phyloP scores from a whole-genome alignment of 257 asterid genomes.

The Nicotiana noctiflora region DNA sequence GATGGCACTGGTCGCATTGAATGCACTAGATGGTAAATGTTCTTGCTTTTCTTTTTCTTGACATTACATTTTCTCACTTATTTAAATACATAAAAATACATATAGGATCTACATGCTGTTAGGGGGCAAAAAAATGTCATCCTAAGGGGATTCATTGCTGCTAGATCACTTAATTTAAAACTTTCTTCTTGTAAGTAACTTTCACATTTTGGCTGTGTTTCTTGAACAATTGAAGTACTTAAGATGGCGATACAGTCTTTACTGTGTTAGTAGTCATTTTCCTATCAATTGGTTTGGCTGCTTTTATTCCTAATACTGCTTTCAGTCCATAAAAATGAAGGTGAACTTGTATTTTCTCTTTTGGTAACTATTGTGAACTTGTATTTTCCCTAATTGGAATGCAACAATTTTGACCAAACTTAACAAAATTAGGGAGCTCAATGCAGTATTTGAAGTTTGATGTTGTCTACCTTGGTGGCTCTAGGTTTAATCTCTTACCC shows the following conservation, averaged over 20 bases:
- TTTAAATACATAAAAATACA: not conserved
- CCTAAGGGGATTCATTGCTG: not conserved
- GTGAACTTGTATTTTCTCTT: not conserved
- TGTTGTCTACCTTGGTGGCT: not conserved
- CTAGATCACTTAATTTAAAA: not conserved
- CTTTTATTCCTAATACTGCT: not conserved
- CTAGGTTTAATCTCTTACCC: not conserved
- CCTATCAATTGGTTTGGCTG: not conserved
- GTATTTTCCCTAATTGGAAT: not conserved
- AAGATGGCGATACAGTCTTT: not conserved
- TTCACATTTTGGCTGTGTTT: not conserved
- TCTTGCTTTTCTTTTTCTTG: not conserved
- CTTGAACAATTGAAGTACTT: not conserved
- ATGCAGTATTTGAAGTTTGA: conserved; percentile 1
- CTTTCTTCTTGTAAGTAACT: not conserved
- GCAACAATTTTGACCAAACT: not conserved
- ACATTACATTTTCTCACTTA: not conserved
- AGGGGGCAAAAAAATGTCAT: not conserved
- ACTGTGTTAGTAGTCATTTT: not conserved
- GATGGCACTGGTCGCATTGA: conserved; percentile 87
- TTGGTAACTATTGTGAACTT: too few relatives aligned
- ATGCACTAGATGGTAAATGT: conserved; percentile 67
- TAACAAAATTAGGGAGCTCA: not conserved
- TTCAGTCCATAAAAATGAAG: not conserved
- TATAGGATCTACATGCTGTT: not conserved